Conservation (phyloP, 2,329 filamentous ascomycete species). For the Xylaria sp. region DNA sequence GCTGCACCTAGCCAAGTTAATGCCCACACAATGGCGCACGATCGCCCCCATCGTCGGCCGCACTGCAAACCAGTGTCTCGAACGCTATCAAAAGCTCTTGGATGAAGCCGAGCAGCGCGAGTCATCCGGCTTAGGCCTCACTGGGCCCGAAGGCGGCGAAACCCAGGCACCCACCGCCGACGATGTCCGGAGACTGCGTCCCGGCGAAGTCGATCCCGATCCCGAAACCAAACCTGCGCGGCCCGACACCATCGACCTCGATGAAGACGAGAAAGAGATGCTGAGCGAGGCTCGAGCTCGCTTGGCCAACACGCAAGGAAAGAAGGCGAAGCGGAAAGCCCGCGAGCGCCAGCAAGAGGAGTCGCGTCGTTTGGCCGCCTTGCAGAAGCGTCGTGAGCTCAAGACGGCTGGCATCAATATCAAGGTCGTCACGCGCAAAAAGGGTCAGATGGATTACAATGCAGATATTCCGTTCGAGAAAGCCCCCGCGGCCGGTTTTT, state of each 20-base stretch:
- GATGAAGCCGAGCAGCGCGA: conserved; percentile 96
- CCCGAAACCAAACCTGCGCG: conserved; percentile 95
- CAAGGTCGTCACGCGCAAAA: conserved; percentile 90
- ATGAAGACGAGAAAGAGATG: conserved; percentile 99
- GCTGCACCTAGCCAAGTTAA: conserved; percentile 94
- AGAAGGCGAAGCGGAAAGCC: conserved; percentile 98
- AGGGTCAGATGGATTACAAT: conserved; percentile 99
- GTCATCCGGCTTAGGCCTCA: conserved; percentile 80
- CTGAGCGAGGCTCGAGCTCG: conserved; percentile 95
- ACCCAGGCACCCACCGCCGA: conserved; percentile 89
- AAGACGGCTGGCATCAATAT: conserved; percentile 99
- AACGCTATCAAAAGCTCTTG: conserved; percentile 94
- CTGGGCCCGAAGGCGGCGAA: conserved; percentile 87
- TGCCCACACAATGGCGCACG: conserved; percentile 99
- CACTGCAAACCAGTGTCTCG: conserved; percentile 95
- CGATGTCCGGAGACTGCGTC: conserved; percentile 86
- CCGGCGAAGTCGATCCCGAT: conserved; percentile 96
- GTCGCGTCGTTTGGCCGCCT: conserved; percentile 84
- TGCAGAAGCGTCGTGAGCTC: conserved; percentile 95
- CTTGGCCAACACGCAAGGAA: conserved; percentile 96
- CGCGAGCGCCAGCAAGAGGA: conserved; percentile 95
- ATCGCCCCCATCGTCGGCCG: conserved; percentile 96
- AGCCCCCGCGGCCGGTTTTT: conserved; percentile 87
- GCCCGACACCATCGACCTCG: conserved; percentile 96
- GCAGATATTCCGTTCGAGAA: conserved; percentile 99